Evolutionary conservation across 2,329 filamentous ascomycete genomes (phyloP).

Genomic region (Thelonectria olida): DNA sequence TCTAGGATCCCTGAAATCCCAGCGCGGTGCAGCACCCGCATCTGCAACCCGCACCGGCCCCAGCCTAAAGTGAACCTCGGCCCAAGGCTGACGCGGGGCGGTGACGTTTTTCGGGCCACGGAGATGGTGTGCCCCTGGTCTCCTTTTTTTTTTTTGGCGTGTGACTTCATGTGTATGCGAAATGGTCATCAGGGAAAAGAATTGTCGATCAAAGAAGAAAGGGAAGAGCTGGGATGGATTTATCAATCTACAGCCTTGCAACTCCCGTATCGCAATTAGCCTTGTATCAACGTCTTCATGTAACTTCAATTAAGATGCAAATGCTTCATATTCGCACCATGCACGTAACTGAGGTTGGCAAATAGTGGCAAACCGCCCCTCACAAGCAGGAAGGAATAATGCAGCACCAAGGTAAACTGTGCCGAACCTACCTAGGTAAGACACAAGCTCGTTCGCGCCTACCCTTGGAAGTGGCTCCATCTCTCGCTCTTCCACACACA

Average conservation of each 20-base stretch:
- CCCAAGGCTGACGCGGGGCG: slow-evolving; percentile 39
- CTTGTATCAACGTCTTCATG: too few species aligned
- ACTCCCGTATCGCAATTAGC: too few species aligned
- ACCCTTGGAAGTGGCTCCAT: neutral
- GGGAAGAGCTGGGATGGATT: too few species aligned
- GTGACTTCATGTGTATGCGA: neutral
- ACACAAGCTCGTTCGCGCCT: neutral
- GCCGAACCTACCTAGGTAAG: neutral
- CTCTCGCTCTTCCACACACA: neutral
- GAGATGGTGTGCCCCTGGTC: neutral
- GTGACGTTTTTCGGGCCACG: slow-evolving; percentile 29
- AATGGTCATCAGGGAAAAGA: neutral
- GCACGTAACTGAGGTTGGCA: neutral
- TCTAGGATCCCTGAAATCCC: neutral
- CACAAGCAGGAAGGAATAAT: neutral
- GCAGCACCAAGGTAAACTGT: neutral
- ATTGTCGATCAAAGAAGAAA: neutral
- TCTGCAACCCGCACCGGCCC: neutral
- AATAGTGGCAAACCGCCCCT: neutral
- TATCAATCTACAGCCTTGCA: too few species aligned
- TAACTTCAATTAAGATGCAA: too few species aligned
- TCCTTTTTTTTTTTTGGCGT: neutral
- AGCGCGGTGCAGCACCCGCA: neutral
- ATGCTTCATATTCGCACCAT: too few species aligned
- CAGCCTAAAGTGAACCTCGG: slow-evolving; percentile 33